Evolutionary conservation across 108 stramenopile genomes (phyloP), one percentile per base, ranked within the genome.

Genomic region (Cyclotella kingstonii): DNA sequence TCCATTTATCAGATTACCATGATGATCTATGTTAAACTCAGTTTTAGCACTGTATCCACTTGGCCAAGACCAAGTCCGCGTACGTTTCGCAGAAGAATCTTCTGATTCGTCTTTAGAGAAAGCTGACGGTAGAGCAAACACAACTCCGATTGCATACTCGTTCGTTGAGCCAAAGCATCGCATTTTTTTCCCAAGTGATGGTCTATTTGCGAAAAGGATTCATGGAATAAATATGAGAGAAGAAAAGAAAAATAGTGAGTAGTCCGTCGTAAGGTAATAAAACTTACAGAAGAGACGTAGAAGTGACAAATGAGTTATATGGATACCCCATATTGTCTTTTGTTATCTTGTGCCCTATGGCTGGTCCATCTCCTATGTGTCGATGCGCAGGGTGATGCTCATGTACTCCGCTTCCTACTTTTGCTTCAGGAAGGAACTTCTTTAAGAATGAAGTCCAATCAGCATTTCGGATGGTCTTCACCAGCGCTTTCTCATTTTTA

Each of bases 261-360:
- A 10, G 2, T 51, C 27, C 18, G 12, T 12, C 2, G 28, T 12
- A 30, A 14, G 6, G 17, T 33, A 12, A 18, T 5, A 11, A 40
- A 40, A 60, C 58, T 44, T 33, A 60, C 35, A 93, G 67, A 35
- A 93, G 57, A 11, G 82, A 77, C n/a, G 84, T 85, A 6, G 83
- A 83, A 10, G 91, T 90, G 19, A 89, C 81, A 60, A 90, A 93
- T 14, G 81, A 76, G 76, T 90, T 90, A 70, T 81, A 93, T 0
- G 83, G 83, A 66, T 58, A 78, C 4, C 75, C 55, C 22, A 42
- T 54, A 5, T 53, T 40, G 51, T 46, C 44, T 33, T 46, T 48
- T 29, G 22, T 42, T 8, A 12, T 31, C 57, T 33, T 31, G 26
- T 45, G 39, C 19, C 39, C 43, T 34, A 19, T 58, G 11, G 11